These are phyloP conservation scores for Jacaranda mimosifolia DNA, from an alignment of 257 asterid genomes.

Conservation along the genomic window DNA sequence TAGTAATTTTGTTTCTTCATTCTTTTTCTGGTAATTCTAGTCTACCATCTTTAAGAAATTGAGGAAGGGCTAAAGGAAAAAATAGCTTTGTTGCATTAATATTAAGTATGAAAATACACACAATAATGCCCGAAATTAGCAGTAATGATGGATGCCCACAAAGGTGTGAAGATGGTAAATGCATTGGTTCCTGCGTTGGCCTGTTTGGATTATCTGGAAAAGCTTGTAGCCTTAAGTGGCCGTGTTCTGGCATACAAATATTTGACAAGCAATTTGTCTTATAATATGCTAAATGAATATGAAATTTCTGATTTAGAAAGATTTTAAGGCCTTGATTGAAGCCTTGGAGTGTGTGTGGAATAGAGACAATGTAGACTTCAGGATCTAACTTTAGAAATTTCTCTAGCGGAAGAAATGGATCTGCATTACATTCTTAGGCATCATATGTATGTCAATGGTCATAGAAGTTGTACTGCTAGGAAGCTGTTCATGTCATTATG, in stretches of 20 bases:
- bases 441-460: not conserved
- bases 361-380: not conserved
- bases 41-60: constrained; percentile 11
- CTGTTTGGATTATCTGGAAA: too few species aligned
- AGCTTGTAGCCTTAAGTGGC: too few species aligned
- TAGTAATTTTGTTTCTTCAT: constrained; percentile 52
- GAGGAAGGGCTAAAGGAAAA: constrained; percentile 10
- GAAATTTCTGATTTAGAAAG: too few species aligned
- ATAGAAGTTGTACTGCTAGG: constrained; percentile 8
- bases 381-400: not conserved
- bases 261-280: too few species aligned
- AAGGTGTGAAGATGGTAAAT: too few species aligned
- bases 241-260: too few species aligned
- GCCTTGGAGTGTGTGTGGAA: not conserved
- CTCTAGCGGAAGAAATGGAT: not conserved
- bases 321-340: not conserved
- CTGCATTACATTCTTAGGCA: not conserved
- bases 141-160: too few species aligned
- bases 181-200: too few species aligned
- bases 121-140: not conserved
- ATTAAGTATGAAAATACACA: not conserved
- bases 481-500: constrained; percentile 3
- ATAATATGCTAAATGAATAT: not conserved
- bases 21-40: not conserved
- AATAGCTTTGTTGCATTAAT: not conserved